Base-by-base conservation (phyloP, 768 basidiomycete genomes). In the Chlorophyllum brunneum region DNA sequence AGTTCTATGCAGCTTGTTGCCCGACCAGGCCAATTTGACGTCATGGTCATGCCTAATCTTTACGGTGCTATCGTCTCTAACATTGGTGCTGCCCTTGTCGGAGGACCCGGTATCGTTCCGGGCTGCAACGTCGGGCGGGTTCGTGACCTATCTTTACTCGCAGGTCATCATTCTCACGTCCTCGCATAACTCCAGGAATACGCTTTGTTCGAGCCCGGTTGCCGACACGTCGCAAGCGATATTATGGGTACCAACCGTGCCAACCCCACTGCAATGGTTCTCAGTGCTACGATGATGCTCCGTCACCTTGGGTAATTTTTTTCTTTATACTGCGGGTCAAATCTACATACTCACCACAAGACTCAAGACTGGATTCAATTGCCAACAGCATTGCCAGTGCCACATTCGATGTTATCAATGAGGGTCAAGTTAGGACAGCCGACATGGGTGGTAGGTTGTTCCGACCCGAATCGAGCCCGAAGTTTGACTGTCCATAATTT, bases 1-100 rank as follows among this genome's bases (percentile, higher is more conserved):
- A 92, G 90, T 45, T 93, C 95, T 41, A 99, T 99, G 97, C 97
- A 99, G 72, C 86, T 99, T 59, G 97, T 99, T 56, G 91, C 95
- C 27, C 89, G 86, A 61, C 97, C 97, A 26, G 78, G 79, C 58
- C 97, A 99, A 68, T 99, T 99, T 64, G 97, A 99, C 64, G 95
- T 98, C 56, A 97, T 99, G 95, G 97, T 98, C 65, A 97, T 95
- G 92, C 94, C 92, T 51, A 94, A 95, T 71, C 67, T 90, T 68
- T 98, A 98, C 71, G 95, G 95, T 54, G 95, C 92, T 59, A 98
- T 98, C 62, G 87, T 95, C 54, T 94, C 92, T 59, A 98, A 99
- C 78, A 98, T 99, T 57, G 95, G 97, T 62, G 94, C 97, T 55
- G 97, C 95, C 18, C 87, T 99, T 18, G 95, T 99, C 34, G 97